Evolutionary conservation across 352 stramenopile species (phyloP).

Genomic region (Phytophthora ramorum): DNA sequence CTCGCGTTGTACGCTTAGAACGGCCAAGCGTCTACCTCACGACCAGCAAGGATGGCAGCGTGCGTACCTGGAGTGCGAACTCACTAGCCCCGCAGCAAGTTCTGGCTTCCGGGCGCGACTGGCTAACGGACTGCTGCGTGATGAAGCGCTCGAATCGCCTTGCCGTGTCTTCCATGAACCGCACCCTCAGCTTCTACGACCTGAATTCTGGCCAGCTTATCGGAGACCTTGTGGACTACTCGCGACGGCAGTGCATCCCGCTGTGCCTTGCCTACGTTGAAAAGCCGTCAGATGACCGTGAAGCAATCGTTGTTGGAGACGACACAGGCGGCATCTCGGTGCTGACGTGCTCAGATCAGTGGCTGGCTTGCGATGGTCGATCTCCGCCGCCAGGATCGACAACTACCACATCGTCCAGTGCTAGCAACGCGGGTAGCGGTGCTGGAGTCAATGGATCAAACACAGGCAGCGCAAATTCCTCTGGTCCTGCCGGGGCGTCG

Average conservation of each 20-base stretch:
- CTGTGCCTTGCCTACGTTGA: slow-evolving; percentile 85
- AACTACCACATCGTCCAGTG: slow-evolving; percentile 26
- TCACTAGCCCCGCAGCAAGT: slow-evolving; percentile 70
- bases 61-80: slow-evolving; percentile 78
- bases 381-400: slow-evolving; percentile 37
- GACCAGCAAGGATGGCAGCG: slow-evolving; percentile 75
- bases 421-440: slow-evolving; percentile 6
- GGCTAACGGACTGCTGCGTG: slow-evolving; percentile 79
- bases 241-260: slow-evolving; percentile 77
- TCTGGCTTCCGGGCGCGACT: slow-evolving; percentile 73
- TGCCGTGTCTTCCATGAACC: slow-evolving; percentile 83
- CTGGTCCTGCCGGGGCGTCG: slow-evolving; percentile 3
- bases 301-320: slow-evolving; percentile 81
- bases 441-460: slow-evolving; percentile 7
- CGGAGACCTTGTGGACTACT: slow-evolving; percentile 81
- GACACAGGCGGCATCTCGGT: slow-evolving; percentile 79
- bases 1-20: slow-evolving; percentile 68
- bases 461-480: slow-evolving; percentile 1
- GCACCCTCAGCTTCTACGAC: slow-evolving; percentile 80
- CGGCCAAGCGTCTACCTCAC: slow-evolving; percentile 78
- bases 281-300: slow-evolving; percentile 71
- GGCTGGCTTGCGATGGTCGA: slow-evolving; percentile 72
- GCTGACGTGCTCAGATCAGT: slow-evolving; percentile 75
- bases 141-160: slow-evolving; percentile 86
- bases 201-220: slow-evolving; percentile 70